Percentiles rank a stretch among this genome's conserved stretches.
phyloP scores from a whole-genome alignment of 108 stramenopile species.

The Phaeodactylum tricornutum region DNA sequence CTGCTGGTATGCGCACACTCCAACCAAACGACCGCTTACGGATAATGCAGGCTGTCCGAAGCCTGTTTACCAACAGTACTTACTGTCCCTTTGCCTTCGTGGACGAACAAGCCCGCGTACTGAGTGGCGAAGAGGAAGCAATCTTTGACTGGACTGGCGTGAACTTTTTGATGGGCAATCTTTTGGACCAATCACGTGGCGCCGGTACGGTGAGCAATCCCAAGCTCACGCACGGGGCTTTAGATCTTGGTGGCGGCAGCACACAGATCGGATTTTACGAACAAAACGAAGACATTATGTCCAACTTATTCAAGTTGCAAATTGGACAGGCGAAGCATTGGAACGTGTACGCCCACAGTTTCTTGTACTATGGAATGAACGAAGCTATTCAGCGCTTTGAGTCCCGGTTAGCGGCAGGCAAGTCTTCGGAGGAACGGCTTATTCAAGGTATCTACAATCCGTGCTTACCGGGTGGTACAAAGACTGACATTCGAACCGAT shows the following conservation, averaged over 20 bases:
- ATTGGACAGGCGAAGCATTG: constrained; percentile 77
- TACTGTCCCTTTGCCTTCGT: constrained; percentile 65
- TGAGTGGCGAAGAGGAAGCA: constrained; percentile 91
- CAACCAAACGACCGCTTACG: constrained; percentile 27
- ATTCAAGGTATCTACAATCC: constrained; percentile 55
- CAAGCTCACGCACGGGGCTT: constrained; percentile 66
- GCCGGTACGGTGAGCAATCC: constrained; percentile 40
- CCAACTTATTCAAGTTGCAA: constrained; percentile 78
- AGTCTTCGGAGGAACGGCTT: constrained; percentile 14
- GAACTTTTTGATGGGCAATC: constrained; percentile 69
- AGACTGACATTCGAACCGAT: constrained; percentile 20
- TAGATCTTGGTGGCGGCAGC: constrained; percentile 88
- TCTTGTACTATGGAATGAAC: constrained; percentile 84
- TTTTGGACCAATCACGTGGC: constrained; percentile 47
- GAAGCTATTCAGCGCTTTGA: constrained; percentile 40
- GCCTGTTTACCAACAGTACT: constrained; percentile 33
- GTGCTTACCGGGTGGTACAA: constrained; percentile 53
- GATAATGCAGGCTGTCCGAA: constrained; percentile 49
- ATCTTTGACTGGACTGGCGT: constrained; percentile 79
- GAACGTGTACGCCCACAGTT: constrained; percentile 86
- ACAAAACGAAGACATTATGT: constrained; percentile 58
- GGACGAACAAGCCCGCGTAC: constrained; percentile 62
- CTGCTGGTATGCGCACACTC: constrained; percentile 85
- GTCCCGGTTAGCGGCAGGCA: constrained; percentile 19
- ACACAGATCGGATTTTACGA: constrained; percentile 86